Base-by-base conservation (phyloP, 31 red algal genomes). In the Asparagopsis taxiformis region DNA sequence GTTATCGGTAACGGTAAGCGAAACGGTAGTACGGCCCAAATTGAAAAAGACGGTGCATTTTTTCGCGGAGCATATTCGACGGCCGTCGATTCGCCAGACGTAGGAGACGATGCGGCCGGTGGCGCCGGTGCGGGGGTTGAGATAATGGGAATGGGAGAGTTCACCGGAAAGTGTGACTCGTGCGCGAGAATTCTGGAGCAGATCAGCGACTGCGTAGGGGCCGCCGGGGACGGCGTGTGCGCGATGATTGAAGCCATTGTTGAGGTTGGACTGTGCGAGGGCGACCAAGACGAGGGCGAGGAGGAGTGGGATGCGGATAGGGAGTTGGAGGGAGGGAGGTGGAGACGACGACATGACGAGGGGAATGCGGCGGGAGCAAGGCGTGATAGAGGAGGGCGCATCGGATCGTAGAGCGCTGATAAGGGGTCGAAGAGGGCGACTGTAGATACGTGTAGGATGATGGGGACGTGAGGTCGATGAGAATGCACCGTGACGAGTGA, bases 221-320 rank as follows among this genome's bases (percentile, higher is more conserved):
- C 72, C 79, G 48, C 88, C 88, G 11, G 88, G 69, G 39, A 91
- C 88, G 41, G 78, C 72, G 70, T 91, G 88, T 0, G 77, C 62
- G 5, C 70, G 77, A 82, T 91, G 79, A 62, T 91, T 76, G 43
- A 68, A 74, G 37, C 86, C 85, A 29, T 38, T 32, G 13, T 64
- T 64, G 33, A 34, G 4, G 22, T 64, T 30, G 15, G 7, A 20
- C 20, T 64, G 8, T 5, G 21, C 60, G 16, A 29, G 9, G 33
- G 28, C 16, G 16, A 35, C 4, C 33, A 35, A 20, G 34, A 70
- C 8, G 13, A 46, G 41, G 41, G 13, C 8, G 8, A 46, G 41
- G 6, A 46, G 41, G 41, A 46, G 13, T 13, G 31, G 58, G 10
- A 13, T 5, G 58, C 23, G 20, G 58, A 62, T 19, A 32, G 25